Percentiles rank a stretch among this genome's conserved stretches.
These are phyloP conservation scores for Porogramme epimiltina DNA, from an alignment of 1,284 basidiomycete genomes.

Conservation along the genomic window DNA sequence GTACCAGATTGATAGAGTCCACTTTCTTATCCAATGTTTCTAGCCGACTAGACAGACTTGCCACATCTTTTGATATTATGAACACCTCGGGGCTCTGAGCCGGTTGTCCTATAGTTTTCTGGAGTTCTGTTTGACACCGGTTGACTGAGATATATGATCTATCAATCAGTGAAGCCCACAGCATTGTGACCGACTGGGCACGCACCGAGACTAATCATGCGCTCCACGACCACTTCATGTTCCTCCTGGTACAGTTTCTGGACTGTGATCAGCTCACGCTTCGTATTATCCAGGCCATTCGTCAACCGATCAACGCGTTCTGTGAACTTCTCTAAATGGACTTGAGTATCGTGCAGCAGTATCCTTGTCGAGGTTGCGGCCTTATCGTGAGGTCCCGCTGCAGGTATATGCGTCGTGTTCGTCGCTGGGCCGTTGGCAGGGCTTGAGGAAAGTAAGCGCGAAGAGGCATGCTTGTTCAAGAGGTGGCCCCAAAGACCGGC, in stretches of 20 bases:
- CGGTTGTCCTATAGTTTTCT: conserved; percentile 55
- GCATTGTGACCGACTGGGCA: conserved; percentile 18
- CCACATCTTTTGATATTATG: conserved; percentile 41
- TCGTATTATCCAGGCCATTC: conserved; percentile 28
- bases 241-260: conserved; percentile 32
- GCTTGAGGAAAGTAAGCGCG: conserved; percentile 4
- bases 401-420: conserved; percentile 23
- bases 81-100: conserved; percentile 49
- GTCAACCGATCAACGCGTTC: conserved; percentile 43
- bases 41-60: conserved; percentile 39
- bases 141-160: conserved; percentile 44
- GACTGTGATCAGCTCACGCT: conserved; percentile 29
- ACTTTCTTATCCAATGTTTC: conserved; percentile 55
- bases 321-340: conserved; percentile 62
- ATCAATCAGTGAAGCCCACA: not conserved
- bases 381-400: conserved; percentile 59
- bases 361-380: conserved; percentile 66
- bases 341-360: conserved; percentile 68
- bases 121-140: conserved; percentile 60
- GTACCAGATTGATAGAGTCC: conserved; percentile 56
- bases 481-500: conserved; percentile 36
- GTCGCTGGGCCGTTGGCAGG: not conserved
- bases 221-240: conserved; percentile 32
- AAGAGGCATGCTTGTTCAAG: conserved; percentile 24
- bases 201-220: conserved; percentile 38